Percentiles rank a stretch among this genome's conserved stretches.
These are phyloP conservation scores for Isoetes engelmannii DNA, from an alignment of 83 land plant species.

Conservation along the genomic window DNA sequence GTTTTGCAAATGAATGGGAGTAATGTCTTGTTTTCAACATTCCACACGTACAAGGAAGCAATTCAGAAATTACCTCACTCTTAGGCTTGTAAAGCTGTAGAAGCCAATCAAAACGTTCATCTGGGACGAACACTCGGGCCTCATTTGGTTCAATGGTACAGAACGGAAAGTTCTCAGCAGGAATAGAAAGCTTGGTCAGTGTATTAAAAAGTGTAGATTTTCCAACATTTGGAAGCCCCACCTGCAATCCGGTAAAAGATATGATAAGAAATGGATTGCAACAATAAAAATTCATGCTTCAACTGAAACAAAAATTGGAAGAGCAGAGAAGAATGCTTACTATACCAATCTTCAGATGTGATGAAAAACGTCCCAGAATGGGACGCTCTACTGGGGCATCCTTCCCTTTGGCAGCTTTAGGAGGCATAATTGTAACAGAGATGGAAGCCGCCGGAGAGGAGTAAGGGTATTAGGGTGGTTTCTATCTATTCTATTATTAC, in stretches of 20 bases:
- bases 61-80: constrained; percentile 67
- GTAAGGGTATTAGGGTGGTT: too few relatives aligned
- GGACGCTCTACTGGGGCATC: constrained; percentile 76
- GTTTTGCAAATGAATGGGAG: too few relatives aligned
- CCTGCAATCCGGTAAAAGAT: constrained; percentile 38
- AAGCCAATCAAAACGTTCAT: constrained; percentile 98
- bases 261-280: background rate
- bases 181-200: constrained; percentile 89
- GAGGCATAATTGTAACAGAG: constrained; percentile 37
- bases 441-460: too few relatives aligned
- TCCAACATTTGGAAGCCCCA: constrained; percentile 99
- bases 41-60: background rate
- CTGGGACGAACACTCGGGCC: constrained; percentile 88
- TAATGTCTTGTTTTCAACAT: too few relatives aligned
- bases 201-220: constrained; percentile 98
- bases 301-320: background rate
- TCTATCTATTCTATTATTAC: too few relatives aligned
- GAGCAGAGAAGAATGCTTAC: constrained; percentile 28
- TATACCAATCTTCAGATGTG: constrained; percentile 97
- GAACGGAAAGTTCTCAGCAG: constrained; percentile 96
- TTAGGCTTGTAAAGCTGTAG: constrained; percentile 82
- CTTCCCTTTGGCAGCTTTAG: constrained; percentile 78
- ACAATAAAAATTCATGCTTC: background rate
- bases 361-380: constrained; percentile 94
- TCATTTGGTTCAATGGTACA: constrained; percentile 99